Conservation (phyloP, 2,329 filamentous ascomycete species). For the Curvularia hawaiiensis region DNA sequence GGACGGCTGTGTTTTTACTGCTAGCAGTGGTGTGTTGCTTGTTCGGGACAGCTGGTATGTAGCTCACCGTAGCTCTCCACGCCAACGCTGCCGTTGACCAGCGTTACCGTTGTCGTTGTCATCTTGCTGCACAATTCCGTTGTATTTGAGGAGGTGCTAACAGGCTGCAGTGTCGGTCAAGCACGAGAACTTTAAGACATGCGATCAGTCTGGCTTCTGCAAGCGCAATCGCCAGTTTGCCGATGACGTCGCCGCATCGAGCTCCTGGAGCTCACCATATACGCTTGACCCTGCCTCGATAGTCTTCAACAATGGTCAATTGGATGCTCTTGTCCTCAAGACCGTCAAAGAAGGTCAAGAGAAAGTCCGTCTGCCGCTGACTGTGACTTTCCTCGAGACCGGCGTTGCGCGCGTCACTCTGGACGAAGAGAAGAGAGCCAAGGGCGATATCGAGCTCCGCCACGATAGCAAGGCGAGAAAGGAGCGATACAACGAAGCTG, state of each 20-base stretch:
- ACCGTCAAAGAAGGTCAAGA: conserved; percentile 68
- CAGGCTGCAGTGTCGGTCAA: conserved; percentile 74
- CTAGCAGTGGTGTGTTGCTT: conserved; percentile 41
- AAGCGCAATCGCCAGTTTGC: conserved; percentile 91
- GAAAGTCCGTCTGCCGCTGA: conserved; percentile 79
- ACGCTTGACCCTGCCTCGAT: conserved; percentile 73
- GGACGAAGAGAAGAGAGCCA: conserved; percentile 88
- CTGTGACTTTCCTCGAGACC: conserved; percentile 85
- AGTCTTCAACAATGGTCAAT: conserved; percentile 76
- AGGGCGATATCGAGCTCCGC: conserved; percentile 85
- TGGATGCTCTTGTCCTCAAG: conserved; percentile 84
- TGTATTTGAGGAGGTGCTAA: conserved; percentile 10
- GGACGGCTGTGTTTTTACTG: conserved; percentile 60
- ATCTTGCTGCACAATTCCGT: no score
- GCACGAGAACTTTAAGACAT: conserved; percentile 97
- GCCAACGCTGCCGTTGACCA: not conserved
- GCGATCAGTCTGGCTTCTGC: conserved; percentile 94
- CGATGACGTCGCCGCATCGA: conserved; percentile 71
- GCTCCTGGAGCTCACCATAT: conserved; percentile 82
- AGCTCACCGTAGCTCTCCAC: conserved; percentile 9
- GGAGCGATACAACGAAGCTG: conserved; percentile 92
- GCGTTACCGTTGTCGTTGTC: not conserved
- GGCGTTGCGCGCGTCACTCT: conserved; percentile 85
- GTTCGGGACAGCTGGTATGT: conserved; percentile 47
- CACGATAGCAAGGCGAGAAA: conserved; percentile 85